These are phyloP conservation scores for Candida verbasci DNA, from an alignment of 805 yeast genomes.

Conservation along the genomic window DNA sequence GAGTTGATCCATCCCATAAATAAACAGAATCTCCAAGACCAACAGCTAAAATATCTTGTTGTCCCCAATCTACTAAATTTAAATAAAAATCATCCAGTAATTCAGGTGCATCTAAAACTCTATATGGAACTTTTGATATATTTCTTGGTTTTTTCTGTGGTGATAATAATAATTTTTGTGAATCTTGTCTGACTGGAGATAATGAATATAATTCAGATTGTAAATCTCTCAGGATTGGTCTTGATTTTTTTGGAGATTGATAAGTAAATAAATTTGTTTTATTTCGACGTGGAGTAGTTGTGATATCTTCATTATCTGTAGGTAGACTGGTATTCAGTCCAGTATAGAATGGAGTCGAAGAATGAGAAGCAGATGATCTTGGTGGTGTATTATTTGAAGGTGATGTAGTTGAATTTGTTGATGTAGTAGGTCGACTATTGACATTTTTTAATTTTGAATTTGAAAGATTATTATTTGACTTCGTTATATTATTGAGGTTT, in stretches of 20 bases:
- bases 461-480: constrained; percentile 8
- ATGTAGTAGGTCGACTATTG: constrained; percentile 1
- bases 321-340: constrained; percentile 7
- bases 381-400: constrained; percentile 7
- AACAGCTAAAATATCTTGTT: constrained; percentile 82
- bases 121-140: constrained; percentile 81
- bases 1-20: constrained; percentile 84
- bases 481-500: constrained; percentile 20
- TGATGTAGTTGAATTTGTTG: neutral
- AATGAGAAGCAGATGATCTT: constrained; percentile 5
- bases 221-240: constrained; percentile 60
- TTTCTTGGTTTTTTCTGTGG: constrained; percentile 78
- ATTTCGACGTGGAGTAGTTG: constrained; percentile 33
- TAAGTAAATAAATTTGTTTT: constrained; percentile 66
- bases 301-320: constrained; percentile 10
- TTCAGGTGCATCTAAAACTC: constrained; percentile 95
- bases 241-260: constrained; percentile 59
- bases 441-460: neutral
- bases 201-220: constrained; percentile 74
- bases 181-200: constrained; percentile 86
- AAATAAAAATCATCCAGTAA: constrained; percentile 90
- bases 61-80: constrained; percentile 93
- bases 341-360: constrained; percentile 9
- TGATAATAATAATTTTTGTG: constrained; percentile 71
- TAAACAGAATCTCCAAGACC: constrained; percentile 87